These are phyloP conservation scores for Xylariaceae sp. DNA, from an alignment of 2,329 filamentous ascomycete species.

Conservation along the genomic window DNA sequence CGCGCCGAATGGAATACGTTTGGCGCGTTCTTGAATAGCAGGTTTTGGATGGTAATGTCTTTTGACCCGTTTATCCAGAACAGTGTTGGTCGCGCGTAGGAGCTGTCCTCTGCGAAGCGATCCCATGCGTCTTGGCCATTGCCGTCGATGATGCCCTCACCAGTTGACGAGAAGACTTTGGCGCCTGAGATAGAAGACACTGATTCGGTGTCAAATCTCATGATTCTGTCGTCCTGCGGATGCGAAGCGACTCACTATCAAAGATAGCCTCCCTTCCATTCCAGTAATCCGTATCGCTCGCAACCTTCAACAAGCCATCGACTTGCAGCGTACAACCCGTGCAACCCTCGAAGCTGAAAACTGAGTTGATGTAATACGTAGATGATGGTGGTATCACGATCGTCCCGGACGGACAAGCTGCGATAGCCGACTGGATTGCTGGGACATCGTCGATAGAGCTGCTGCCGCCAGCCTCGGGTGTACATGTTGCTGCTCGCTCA, in stretches of 20 bases:
- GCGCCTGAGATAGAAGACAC: conserved; percentile 13
- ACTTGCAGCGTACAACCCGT: conserved; percentile 14
- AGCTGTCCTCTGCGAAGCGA: conserved; percentile 10
- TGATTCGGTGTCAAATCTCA: neutral
- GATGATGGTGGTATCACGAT: conserved; percentile 13
- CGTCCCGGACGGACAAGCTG: conserved; percentile 13
- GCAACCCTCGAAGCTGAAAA: conserved; percentile 13
- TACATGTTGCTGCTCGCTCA: conserved; percentile 14
- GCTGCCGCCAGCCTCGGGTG: conserved; percentile 11
- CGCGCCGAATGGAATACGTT: conserved; percentile 17
- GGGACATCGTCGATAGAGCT: conserved; percentile 15
- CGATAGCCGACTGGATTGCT: conserved; percentile 13
- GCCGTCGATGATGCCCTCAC: conserved; percentile 13
- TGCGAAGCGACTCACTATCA: conserved; percentile 5
- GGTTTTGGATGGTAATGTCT: conserved; percentile 5
- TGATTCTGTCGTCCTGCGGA: no score
- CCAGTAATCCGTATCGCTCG: conserved; percentile 16
- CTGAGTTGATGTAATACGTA: conserved; percentile 15
- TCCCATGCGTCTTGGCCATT: conserved; percentile 16
- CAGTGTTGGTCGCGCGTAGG: conserved; percentile 9
- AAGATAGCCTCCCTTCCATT: conserved; percentile 11
- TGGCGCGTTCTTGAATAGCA: conserved; percentile 13
- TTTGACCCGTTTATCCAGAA: conserved; percentile 13
- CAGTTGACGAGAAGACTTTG: conserved; percentile 15
- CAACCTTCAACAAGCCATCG: conserved; percentile 10